phyloP scores from a whole-genome alignment of 2,329 filamentous ascomycete species.

The Byssoonygena ceratinophila region DNA sequence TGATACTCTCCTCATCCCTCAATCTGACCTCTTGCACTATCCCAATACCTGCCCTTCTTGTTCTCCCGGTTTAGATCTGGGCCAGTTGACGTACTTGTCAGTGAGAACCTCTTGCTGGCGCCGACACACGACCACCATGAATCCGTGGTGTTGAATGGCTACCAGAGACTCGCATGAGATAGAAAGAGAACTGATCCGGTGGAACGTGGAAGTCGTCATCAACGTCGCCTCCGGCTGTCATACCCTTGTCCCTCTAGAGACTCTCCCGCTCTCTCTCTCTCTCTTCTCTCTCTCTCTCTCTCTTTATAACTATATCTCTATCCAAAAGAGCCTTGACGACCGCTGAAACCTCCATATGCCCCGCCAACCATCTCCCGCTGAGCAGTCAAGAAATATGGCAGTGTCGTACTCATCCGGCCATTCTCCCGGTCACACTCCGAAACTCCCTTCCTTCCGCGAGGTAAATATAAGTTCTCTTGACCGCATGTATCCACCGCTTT shows the following conservation, averaged over 20 bases:
- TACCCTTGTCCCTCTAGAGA: background rate
- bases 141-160: conserved; percentile 10
- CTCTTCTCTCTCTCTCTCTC: background rate
- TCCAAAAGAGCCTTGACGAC: background rate
- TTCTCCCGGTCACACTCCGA: conserved; percentile 5
- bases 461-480: conserved; percentile 8
- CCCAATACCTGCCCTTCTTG: background rate
- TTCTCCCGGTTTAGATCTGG: conserved; percentile 9
- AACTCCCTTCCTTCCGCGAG: conserved; percentile 16
- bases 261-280: background rate
- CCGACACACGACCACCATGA: conserved; percentile 9
- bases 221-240: conserved; percentile 11
- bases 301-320: conserved; percentile 1
- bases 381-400: conserved; percentile 13
- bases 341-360: conserved; percentile 11
- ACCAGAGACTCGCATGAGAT: background rate
- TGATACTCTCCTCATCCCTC: background rate
- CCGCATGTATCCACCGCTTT: background rate
- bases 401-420: conserved; percentile 13
- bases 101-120: conserved; percentile 7
- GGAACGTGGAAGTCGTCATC: conserved; percentile 13
- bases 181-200: conserved; percentile 10
- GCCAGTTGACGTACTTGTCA: conserved; percentile 6
- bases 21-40: background rate
- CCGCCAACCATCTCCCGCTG: conserved; percentile 9